Conservation (phyloP, 2,329 filamentous ascomycete species). For the Xylaria sp. region DNA sequence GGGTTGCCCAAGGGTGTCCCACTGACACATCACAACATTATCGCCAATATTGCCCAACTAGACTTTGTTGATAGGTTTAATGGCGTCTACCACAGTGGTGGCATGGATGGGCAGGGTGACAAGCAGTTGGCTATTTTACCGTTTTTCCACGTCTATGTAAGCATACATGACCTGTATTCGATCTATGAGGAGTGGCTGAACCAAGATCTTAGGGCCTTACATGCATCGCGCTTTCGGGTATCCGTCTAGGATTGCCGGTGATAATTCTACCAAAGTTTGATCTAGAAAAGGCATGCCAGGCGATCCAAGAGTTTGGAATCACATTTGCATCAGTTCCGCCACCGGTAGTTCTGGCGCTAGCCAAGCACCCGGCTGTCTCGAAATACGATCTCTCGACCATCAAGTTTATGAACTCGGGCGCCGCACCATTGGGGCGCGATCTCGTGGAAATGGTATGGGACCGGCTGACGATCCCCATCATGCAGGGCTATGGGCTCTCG, state of each 20-base stretch:
- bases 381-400: conserved; percentile 84
- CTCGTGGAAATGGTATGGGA: conserved; percentile 80
- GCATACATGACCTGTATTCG: conserved; percentile 42
- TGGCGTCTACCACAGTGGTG: conserved; percentile 64
- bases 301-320: conserved; percentile 78
- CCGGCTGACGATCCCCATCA: conserved; percentile 80
- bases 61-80: conserved; percentile 63
- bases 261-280: conserved; percentile 85
- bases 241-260: conserved; percentile 72
- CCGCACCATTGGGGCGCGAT: conserved; percentile 83
- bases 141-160: conserved; percentile 90
- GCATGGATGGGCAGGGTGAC: conserved; percentile 71
- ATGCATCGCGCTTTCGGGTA: conserved; percentile 74
- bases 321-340: conserved; percentile 87
- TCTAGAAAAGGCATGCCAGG: conserved; percentile 78
- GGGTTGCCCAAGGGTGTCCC: conserved; percentile 92
- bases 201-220: conserved; percentile 65
- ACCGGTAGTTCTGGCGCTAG: conserved; percentile 81
- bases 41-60: conserved; percentile 75
- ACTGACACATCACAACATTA: conserved; percentile 83
- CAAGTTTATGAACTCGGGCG: conserved; percentile 87
- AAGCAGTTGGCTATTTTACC: conserved; percentile 82
- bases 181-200: conserved; percentile 2
- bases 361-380: conserved; percentile 79
- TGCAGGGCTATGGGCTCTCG: conserved; percentile 91